Evolutionary conservation across 169 alveolate species (phyloP).

Genomic region (Cryptosporidium viatorum): DNA sequence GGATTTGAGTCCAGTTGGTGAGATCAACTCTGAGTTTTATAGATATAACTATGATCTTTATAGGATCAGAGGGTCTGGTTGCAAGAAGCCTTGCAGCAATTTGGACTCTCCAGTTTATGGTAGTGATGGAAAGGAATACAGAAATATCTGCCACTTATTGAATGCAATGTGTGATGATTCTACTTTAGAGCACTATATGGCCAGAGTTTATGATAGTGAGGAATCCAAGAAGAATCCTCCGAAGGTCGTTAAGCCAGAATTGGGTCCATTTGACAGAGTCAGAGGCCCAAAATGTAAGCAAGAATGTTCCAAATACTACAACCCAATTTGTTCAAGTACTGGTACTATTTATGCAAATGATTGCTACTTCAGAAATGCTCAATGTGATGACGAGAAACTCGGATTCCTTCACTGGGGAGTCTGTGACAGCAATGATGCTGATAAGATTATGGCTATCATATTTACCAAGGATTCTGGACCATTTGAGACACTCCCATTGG

Average conservation of each 20-base stretch:
- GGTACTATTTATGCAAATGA: conserved; percentile 31
- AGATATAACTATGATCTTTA: neutral
- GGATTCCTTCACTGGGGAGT: conserved; percentile 46
- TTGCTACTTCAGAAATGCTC: conserved; percentile 49
- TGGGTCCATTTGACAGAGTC: conserved; percentile 54
- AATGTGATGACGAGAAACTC: conserved; percentile 33
- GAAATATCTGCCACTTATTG: conserved; percentile 31
- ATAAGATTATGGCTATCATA: conserved; percentile 8
- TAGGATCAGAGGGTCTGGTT: conserved; percentile 26
- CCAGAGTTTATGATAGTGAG: conserved; percentile 10
- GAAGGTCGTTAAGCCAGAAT: neutral
- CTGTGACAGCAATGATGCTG: conserved; percentile 13
- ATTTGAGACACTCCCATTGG: conserved; percentile 39
- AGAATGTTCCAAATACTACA: conserved; percentile 28
- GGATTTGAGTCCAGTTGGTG: conserved; percentile 1
- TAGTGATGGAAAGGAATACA: conserved; percentile 53
- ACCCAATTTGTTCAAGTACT: conserved; percentile 48
- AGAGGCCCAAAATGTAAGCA: conserved; percentile 53
- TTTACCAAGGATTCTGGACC: conserved; percentile 43
- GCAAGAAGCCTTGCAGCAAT: conserved; percentile 33
- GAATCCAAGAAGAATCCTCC: conserved; percentile 3
- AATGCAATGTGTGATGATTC: conserved; percentile 72
- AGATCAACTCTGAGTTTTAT: conserved; percentile 43
- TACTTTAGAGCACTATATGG: conserved; percentile 12
- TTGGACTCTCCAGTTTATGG: conserved; percentile 53